A percentile compares a stretch with the other conserved stretches of the same genome.
These are phyloP conservation scores for Apophysomyces variabilis DNA, from an alignment of 371 early-diverging fungal species.

Conservation along the genomic window DNA sequence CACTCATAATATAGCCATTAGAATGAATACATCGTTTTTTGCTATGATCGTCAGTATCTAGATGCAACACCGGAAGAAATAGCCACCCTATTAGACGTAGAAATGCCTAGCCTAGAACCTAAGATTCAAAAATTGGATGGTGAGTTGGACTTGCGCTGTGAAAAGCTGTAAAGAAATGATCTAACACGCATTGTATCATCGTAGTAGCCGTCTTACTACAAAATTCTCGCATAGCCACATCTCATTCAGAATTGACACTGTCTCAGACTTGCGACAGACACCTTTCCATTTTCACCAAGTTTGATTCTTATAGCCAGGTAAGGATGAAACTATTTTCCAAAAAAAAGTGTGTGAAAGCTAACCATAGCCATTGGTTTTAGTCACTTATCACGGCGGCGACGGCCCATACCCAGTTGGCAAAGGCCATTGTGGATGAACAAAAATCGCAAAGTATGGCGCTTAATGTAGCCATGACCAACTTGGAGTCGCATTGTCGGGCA, in stretches of 20 bases:
- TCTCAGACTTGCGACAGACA: constrained; percentile 26
- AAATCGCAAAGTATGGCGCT: constrained; percentile 61
- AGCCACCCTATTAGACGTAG: constrained; percentile 34
- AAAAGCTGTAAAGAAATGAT: background rate
- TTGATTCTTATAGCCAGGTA: constrained; percentile 44
- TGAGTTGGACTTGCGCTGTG: constrained; percentile 13
- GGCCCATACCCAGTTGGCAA: constrained; percentile 49
- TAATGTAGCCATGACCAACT: constrained; percentile 62
- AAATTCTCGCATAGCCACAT: constrained; percentile 4
- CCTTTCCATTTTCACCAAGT: constrained; percentile 27
- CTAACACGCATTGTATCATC: constrained; percentile 8
- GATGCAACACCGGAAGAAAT: constrained; percentile 36
- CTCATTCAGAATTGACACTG: constrained; percentile 11
- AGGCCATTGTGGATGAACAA: constrained; percentile 54
- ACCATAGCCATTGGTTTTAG: constrained; percentile 20
- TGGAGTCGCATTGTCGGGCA: constrained; percentile 52
- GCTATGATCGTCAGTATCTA: constrained; percentile 49
- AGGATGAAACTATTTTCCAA: no score
- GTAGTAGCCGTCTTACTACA: constrained; percentile 12
- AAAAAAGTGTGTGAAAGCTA: constrained; percentile 1
- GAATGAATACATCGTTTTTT: constrained; percentile 52
- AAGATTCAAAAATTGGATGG: constrained; percentile 33
- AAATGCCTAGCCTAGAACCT: constrained; percentile 45
- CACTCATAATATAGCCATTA: constrained; percentile 3
- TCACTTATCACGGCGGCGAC: constrained; percentile 32